Evolutionary conservation across 257 asterid species (phyloP).

Genomic region (Nyctanthes arbortristis): DNA sequence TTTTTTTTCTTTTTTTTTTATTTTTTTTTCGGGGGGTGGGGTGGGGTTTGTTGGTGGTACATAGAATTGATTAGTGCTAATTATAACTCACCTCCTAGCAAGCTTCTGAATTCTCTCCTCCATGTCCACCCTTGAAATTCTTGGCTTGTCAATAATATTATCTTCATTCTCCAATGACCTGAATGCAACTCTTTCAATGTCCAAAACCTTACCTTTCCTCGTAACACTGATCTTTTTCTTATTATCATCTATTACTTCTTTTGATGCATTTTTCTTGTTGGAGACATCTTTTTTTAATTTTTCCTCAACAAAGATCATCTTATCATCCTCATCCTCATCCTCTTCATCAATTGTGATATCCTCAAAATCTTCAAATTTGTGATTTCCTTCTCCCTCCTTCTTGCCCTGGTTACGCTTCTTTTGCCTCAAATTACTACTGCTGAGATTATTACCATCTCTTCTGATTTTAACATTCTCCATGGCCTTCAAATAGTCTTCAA

Average conservation of each 20-base stretch:
- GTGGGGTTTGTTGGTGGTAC: no score
- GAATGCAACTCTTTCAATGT: slow-evolving; percentile 77
- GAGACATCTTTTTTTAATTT: slow-evolving; percentile 22
- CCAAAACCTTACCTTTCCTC: slow-evolving; percentile 27
- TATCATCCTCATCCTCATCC: slow-evolving; percentile 28
- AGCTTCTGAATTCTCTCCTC: slow-evolving; percentile 93
- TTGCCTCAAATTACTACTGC: slow-evolving; percentile 13
- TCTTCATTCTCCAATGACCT: slow-evolving; percentile 47
- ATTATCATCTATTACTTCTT: slow-evolving; percentile 4
- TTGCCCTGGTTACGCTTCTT: slow-evolving; percentile 27
- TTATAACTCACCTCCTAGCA: slow-evolving; percentile 69
- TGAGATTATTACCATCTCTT: slow-evolving; percentile 23
- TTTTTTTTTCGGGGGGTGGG: no score
- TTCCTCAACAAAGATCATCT: slow-evolving; percentile 18
- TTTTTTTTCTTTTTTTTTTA: no score
- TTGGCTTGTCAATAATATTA: slow-evolving; percentile 47
- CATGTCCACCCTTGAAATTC: slow-evolving; percentile 76
- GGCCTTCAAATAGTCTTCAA: slow-evolving; percentile 81
- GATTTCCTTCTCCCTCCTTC: not conserved
- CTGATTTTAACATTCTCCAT: slow-evolving; percentile 67
- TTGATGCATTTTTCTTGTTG: slow-evolving; percentile 19
- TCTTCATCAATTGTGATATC: slow-evolving; percentile 22
- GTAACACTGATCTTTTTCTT: slow-evolving; percentile 19
- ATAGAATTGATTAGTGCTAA: not conserved
- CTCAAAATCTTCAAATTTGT: not conserved